Evolutionary conservation across 2,329 filamentous ascomycete species (phyloP).

Genomic region (Cercospora sp.): DNA sequence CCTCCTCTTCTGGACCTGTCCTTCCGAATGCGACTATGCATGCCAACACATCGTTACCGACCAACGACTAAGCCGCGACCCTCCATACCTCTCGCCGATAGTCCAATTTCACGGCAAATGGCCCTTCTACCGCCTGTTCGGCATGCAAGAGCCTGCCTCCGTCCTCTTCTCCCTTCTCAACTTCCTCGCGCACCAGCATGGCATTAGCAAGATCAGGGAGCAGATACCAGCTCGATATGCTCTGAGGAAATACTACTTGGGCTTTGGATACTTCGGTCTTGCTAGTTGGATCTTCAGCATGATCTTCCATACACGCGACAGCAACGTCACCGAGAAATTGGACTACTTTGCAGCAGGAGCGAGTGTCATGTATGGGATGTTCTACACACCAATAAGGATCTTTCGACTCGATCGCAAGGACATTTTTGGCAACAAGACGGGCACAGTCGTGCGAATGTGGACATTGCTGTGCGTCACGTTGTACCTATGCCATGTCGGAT

Average conservation of each 20-base stretch:
- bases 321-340: constrained; percentile 80
- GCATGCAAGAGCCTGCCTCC: constrained; percentile 91
- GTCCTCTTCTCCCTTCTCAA: constrained; percentile 94
- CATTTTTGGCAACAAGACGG: constrained; percentile 39
- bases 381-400: constrained; percentile 77
- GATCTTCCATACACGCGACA: constrained; percentile 91
- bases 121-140: constrained; percentile 88
- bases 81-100: constrained; percentile 64
- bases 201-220: constrained; percentile 69
- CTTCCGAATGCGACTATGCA: constrained; percentile 93
- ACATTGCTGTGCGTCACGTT: constrained; percentile 68
- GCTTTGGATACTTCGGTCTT: constrained; percentile 77
- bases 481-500: constrained; percentile 76
- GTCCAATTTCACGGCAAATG: constrained; percentile 98
- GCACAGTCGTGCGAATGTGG: constrained; percentile 68
- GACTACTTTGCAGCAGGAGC: constrained; percentile 95
- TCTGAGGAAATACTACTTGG: constrained; percentile 75
- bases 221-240: constrained; percentile 71
- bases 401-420: constrained; percentile 72
- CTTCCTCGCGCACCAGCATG: constrained; percentile 78
- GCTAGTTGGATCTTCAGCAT: constrained; percentile 85
- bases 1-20: constrained; percentile 88
- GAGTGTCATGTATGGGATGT: constrained; percentile 86
- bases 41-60: constrained; percentile 92
- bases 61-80: constrained; percentile 64